Percentiles rank a stretch among this genome's conserved stretches.
phyloP scores from a whole-genome alignment of 441 rosid genomes.

The Melastoma candidum region DNA sequence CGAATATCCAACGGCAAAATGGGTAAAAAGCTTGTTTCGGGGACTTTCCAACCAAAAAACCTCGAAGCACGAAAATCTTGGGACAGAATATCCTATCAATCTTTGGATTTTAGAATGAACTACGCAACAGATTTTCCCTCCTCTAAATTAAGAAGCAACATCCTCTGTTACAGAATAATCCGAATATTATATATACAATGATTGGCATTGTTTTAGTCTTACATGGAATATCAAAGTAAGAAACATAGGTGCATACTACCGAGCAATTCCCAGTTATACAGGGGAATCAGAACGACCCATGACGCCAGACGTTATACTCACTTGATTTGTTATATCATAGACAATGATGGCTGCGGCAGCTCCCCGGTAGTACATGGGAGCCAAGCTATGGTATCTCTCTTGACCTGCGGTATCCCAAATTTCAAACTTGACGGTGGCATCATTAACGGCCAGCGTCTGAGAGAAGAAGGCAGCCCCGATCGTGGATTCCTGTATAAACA shows the following conservation, averaged over 20 bases:
- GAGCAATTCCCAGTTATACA: too few relatives aligned
- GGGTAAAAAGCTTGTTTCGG: not conserved
- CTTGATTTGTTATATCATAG: conserved; percentile 46
- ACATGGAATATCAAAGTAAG: too few relatives aligned
- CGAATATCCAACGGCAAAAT: not conserved
- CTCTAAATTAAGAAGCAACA: too few relatives aligned
- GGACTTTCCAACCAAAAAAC: too few relatives aligned
- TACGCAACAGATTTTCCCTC: too few relatives aligned
- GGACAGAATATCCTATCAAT: too few relatives aligned
- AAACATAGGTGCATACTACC: too few relatives aligned
- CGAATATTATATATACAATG: too few relatives aligned
- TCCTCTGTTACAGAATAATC: too few relatives aligned
- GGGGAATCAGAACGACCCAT: too few relatives aligned
- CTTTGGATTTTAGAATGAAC: too few relatives aligned
- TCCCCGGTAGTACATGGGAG: conserved; percentile 55
- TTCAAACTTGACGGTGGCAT: conserved; percentile 39
- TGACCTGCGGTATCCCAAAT: conserved; percentile 54
- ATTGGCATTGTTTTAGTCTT: too few relatives aligned
- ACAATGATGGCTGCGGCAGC: conserved; percentile 44
- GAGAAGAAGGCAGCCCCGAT: conserved; percentile 51
- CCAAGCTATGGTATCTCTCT: conserved; percentile 45
- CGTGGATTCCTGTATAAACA: conserved; percentile 36
- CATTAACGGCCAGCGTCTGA: conserved; percentile 35
- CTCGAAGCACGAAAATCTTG: not conserved
- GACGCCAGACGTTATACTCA: conserved; percentile 13